Evolutionary conservation across 805 yeast genomes (phyloP).

Genomic region (Kodamaea lidongshanica): DNA sequence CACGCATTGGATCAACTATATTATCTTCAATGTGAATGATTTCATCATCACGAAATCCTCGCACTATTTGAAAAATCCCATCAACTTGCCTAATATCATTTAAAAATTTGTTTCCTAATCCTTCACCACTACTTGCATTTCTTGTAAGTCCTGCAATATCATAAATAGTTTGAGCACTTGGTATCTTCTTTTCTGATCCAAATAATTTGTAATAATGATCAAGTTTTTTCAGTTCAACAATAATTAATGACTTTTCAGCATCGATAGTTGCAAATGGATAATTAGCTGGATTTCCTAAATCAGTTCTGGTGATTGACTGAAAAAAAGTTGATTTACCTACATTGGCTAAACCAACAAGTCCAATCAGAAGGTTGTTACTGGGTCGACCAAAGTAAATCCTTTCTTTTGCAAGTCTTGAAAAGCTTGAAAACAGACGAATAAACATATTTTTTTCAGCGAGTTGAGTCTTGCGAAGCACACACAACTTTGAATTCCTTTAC

Average conservation of each 20-base stretch:
- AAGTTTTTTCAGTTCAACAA: constrained; percentile 27
- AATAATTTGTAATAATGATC: constrained; percentile 44
- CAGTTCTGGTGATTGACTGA: constrained; percentile 53
- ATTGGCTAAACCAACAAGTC: constrained; percentile 55
- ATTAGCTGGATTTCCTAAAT: constrained; percentile 47
- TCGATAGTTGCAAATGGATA: constrained; percentile 74
- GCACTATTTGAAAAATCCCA: constrained; percentile 62
- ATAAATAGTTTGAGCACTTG: constrained; percentile 51
- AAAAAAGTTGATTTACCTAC: constrained; percentile 45
- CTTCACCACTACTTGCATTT: constrained; percentile 56
- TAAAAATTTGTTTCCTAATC: constrained; percentile 68
- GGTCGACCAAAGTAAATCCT: constrained; percentile 25
- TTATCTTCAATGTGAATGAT: constrained; percentile 61
- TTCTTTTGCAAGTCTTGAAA: constrained; percentile 4
- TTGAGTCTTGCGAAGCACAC: too few species aligned
- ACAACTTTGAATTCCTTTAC: too few species aligned
- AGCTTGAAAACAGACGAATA: too few species aligned
- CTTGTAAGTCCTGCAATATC: constrained; percentile 62
- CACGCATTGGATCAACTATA: constrained; percentile 55
- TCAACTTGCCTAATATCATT: constrained; percentile 66
- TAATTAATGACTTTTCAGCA: constrained; percentile 47
- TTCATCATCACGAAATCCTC: constrained; percentile 59
- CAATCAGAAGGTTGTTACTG: constrained; percentile 33
- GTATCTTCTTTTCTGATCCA: constrained; percentile 44
- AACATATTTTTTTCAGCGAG: too few species aligned